These are phyloP conservation scores for Colletotrichum godetiae DNA, from an alignment of 2,329 filamentous ascomycete genomes.

Conservation along the genomic window DNA sequence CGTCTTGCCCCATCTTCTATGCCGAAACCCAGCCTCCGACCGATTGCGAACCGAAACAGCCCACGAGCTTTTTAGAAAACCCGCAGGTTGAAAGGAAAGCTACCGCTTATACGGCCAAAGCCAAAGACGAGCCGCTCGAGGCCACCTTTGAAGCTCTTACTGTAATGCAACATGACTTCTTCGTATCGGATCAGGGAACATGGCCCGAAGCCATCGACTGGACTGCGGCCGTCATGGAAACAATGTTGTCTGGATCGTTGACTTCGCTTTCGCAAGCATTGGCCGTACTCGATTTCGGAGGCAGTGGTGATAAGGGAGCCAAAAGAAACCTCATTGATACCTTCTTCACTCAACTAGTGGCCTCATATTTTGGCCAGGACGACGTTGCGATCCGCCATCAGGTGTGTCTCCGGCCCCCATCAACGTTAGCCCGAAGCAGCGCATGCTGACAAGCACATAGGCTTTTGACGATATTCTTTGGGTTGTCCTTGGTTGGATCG, in stretches of 20 bases:
- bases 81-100: background rate
- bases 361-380: constrained; percentile 90
- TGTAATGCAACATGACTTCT: constrained; percentile 83
- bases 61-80: constrained; percentile 20
- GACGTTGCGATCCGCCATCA: constrained; percentile 76
- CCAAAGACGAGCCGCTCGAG: constrained; percentile 49
- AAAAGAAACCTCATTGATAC: constrained; percentile 84
- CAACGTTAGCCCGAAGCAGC: background rate
- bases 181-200: constrained; percentile 79
- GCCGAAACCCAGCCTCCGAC: constrained; percentile 20
- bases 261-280: constrained; percentile 76
- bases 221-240: constrained; percentile 88
- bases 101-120: background rate
- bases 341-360: constrained; percentile 81
- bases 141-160: constrained; percentile 73
- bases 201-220: constrained; percentile 93
- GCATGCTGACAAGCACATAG: constrained; percentile 51
- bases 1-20: constrained; percentile 36
- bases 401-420: constrained; percentile 39
- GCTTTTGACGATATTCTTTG: constrained; percentile 96
- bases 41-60: constrained; percentile 31
- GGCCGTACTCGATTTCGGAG: constrained; percentile 46
- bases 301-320: constrained; percentile 55
- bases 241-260: constrained; percentile 79
- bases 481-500: constrained; percentile 93